Evolutionary conservation across 257 asterid genomes (phyloP), one percentile per base, ranked within the genome.

Genomic region (Penstemon barbatus): DNA sequence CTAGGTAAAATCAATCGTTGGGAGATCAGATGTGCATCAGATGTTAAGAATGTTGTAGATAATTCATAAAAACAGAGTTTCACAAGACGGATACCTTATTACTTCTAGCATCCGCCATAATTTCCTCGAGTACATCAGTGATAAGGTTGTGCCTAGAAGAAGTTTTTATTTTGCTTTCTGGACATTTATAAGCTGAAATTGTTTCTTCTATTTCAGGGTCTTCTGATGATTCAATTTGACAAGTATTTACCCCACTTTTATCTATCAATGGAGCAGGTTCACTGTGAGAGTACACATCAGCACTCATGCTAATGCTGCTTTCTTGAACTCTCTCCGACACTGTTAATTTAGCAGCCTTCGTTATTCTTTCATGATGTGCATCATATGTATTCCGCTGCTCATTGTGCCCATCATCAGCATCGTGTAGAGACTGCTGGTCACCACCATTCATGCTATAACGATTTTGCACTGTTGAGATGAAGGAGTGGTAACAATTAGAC

Each of bases 71-170:
- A 42, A 7, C 57, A 12, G 65, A 67, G 55, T 70, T 36, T 65
- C 49, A 61, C 43, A 43, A 33, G 19, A 11, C 10, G 19, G 54
- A 33, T 82, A 90, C 99, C 99, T 90, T 90, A 74, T 84, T 83
- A 76, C 77, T 81, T 73, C 81, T 87, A 13, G 96, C 92, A 80
- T 78, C 91, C 8, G 80, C 71, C 67, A 93, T 80, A 60, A 76
- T 70, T 62, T 87, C 91, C 68, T 90, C 97, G 46, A 93, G 78
- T 72, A 75, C 81, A 66, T 83, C 92, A 66, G 73, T 61, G 48
- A 70, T 63, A 70, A 67, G 78, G 44, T 73, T 57, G 73, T 90
- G 86, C 63, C 81, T 81, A 50, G 91, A 86, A 51, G 70, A 79
- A 69, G 37, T 45, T 66, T 25, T 61, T 18, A 15, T 19, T 37